phyloP scores from a whole-genome alignment of 2,329 filamentous ascomycete species.

The Trichoderma guizhouense region DNA sequence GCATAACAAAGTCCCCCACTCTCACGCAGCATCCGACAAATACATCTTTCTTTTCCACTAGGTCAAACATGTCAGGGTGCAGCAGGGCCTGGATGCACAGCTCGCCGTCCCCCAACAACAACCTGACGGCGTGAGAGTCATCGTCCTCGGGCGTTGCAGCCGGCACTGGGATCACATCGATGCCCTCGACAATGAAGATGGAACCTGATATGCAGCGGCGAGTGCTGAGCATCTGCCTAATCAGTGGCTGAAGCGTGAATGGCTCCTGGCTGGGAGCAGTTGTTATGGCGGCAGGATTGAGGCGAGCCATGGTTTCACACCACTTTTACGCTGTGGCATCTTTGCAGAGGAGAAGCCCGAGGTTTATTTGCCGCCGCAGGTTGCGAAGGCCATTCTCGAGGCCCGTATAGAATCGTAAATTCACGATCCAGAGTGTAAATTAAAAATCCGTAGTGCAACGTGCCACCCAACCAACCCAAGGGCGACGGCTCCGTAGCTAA shows the following conservation, averaged over 20 bases:
- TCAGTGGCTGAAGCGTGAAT: constrained; percentile 38
- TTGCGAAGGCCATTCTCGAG: neutral
- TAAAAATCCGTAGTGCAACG: neutral
- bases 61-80: constrained; percentile 43
- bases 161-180: constrained; percentile 37
- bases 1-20: constrained; percentile 40
- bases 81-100: constrained; percentile 54
- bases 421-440: neutral
- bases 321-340: neutral
- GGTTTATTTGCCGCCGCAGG: neutral
- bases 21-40: constrained; percentile 48
- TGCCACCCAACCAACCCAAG: neutral
- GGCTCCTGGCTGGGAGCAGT: constrained; percentile 23
- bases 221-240: constrained; percentile 48
- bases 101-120: constrained; percentile 52
- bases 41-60: constrained; percentile 46
- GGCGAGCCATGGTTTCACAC: constrained; percentile 24
- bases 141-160: constrained; percentile 26
- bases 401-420: neutral
- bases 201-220: constrained; percentile 46
- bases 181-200: constrained; percentile 48
- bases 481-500: neutral
- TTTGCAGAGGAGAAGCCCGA: neutral
- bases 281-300: constrained; percentile 30
- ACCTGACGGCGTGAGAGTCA: constrained; percentile 43